Conservation (phyloP, 306 rosid species). For the Mucuna pruriens region DNA sequence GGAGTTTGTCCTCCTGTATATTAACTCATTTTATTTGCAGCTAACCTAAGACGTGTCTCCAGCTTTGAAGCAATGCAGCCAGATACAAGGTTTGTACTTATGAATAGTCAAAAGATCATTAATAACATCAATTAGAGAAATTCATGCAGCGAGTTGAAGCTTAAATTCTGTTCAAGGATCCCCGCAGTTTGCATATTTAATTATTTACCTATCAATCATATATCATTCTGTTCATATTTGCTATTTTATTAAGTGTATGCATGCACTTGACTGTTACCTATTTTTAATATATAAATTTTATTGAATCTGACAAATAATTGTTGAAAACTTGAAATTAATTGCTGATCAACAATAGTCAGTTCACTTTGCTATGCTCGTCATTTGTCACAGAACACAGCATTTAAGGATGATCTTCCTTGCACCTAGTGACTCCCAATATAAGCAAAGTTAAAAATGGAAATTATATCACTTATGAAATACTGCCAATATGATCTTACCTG, state of each 20-base stretch:
- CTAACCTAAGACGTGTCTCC: conserved; percentile 85
- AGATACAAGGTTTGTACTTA: conserved; percentile 68
- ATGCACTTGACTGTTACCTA: background rate
- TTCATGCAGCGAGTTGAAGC: conserved; percentile 27
- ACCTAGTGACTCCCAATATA: background rate
- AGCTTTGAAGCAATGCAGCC: conserved; percentile 94
- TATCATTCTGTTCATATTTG: background rate
- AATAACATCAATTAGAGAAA: background rate
- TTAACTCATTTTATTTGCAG: conserved; percentile 56
- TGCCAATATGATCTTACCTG: background rate
- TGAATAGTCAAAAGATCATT: background rate
- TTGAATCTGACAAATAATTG: background rate
- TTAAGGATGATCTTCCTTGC: background rate
- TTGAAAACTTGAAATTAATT: background rate
- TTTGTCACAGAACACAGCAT: background rate
- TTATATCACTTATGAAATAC: background rate
- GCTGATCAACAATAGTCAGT: conserved; percentile 2
- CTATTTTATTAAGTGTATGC: background rate
- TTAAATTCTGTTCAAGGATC: conserved; percentile 10
- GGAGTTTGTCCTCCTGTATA: background rate
- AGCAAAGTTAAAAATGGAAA: background rate
- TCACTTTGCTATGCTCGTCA: background rate
- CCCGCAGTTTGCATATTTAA: conserved; percentile 17
- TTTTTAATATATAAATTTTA: background rate
- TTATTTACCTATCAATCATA: conserved; percentile 10